Conservation (phyloP, 805 yeast genomes). For the Starmerella bombi region DNA sequence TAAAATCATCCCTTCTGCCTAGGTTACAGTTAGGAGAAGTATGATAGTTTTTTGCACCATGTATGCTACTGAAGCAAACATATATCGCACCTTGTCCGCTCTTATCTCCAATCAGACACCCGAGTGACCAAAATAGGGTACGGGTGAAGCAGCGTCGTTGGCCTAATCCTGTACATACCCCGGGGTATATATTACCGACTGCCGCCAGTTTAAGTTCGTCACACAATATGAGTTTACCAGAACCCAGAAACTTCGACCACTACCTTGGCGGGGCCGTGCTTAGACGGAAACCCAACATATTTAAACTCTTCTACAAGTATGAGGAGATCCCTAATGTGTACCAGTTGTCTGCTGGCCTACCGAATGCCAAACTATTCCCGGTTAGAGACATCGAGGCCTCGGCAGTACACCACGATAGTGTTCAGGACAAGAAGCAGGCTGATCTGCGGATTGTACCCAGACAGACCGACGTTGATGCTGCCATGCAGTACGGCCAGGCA, state of each 20-base stretch:
- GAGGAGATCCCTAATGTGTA: conserved; percentile 19
- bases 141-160: neutral
- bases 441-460: conserved; percentile 8
- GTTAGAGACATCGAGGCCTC: conserved; percentile 14
- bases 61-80: too few species aligned
- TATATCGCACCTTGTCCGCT: too few species aligned
- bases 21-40: too few species aligned
- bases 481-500: conserved; percentile 82
- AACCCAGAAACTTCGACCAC: conserved; percentile 18
- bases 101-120: too few species aligned
- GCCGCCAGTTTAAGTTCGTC: neutral
- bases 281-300: conserved; percentile 21
- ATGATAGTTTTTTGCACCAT: too few species aligned
- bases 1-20: too few species aligned
- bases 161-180: too few species aligned
- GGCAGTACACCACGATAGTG: conserved; percentile 6
- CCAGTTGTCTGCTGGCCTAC: conserved; percentile 23
- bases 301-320: conserved; percentile 22
- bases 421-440: neutral
- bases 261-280: conserved; percentile 18
- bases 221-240: conserved; percentile 1
- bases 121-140: neutral
- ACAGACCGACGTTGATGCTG: conserved; percentile 38
- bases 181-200: too few species aligned
- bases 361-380: conserved; percentile 21